Percentiles rank a stretch among this genome's conserved stretches.
These are phyloP conservation scores for Sclerotinia subarctica DNA, from an alignment of 2,329 filamentous ascomycete species.

Conservation along the genomic window DNA sequence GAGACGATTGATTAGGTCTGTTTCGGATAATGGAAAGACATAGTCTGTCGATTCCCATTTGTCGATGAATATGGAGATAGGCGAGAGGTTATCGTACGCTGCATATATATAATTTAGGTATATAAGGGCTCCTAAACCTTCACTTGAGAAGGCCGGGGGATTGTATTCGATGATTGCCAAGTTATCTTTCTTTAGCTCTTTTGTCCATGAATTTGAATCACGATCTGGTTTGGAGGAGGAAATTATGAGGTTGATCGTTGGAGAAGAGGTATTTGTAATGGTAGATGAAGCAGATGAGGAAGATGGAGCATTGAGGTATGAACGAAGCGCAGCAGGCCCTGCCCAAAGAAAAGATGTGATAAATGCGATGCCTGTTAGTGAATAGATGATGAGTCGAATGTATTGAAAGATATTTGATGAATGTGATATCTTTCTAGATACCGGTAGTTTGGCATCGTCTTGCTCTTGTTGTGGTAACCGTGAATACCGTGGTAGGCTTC, in stretches of 20 bases:
- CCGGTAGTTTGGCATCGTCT: neutral
- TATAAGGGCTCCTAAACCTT: neutral
- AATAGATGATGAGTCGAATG: constrained; percentile 7
- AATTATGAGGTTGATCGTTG: constrained; percentile 7
- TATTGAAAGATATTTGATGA: neutral
- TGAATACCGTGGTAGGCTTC: neutral
- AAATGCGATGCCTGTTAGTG: neutral
- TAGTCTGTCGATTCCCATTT: neutral
- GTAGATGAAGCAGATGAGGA: neutral
- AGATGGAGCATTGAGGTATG: constrained; percentile 1
- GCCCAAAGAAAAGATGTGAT: constrained; percentile 14
- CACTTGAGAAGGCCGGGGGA: no score
- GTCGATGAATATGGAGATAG: neutral
- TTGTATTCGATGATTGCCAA: neutral
- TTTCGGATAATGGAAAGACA: neutral
- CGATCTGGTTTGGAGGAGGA: neutral
- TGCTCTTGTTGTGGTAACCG: neutral
- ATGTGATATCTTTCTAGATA: neutral
- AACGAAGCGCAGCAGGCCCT: neutral
- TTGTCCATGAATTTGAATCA: neutral
- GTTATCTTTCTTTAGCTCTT: neutral
- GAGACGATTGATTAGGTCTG: neutral
- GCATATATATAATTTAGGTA: constrained; percentile 8
- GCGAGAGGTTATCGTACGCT: neutral
- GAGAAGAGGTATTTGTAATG: constrained; percentile 4